Percentiles rank a stretch among this genome's conserved stretches.
phyloP scores from a whole-genome alignment of 208 protist species.

The Vickermania ingenoplastis region DNA sequence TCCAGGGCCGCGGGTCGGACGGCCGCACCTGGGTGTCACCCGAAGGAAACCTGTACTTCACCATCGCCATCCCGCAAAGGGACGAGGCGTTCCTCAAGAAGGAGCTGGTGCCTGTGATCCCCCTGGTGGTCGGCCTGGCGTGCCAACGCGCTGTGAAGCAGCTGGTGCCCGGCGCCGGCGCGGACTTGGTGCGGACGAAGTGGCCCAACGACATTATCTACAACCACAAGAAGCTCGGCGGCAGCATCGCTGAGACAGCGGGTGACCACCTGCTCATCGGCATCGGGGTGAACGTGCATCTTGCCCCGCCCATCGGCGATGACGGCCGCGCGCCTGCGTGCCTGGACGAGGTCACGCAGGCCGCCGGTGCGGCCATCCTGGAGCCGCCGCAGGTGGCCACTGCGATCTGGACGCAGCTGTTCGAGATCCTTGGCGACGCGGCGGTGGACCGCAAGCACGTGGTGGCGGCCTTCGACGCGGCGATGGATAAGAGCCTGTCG shows the following conservation, averaged over 20 bases:
- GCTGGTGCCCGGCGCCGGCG: constrained; percentile 13
- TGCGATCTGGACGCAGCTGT: constrained; percentile 28
- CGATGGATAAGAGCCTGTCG: constrained; percentile 31
- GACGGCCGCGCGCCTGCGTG: constrained; percentile 26
- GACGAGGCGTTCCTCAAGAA: constrained; percentile 8
- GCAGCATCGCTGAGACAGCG: constrained; percentile 38
- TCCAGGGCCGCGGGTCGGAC: constrained; percentile 35
- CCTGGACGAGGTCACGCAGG: constrained; percentile 22
- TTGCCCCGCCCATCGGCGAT: constrained; percentile 36
- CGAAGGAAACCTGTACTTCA: constrained; percentile 68
- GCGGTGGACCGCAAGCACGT: constrained; percentile 14
- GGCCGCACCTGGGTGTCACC: constrained; percentile 58
- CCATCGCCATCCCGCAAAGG: constrained; percentile 33
- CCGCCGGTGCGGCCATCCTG: constrained; percentile 1
- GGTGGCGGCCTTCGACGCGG: constrained; percentile 29
- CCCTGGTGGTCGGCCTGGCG: constrained; percentile 47
- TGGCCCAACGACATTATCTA: constrained; percentile 80
- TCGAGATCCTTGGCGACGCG: constrained; percentile 14
- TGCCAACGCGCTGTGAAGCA: constrained; percentile 26
- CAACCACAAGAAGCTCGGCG: constrained; percentile 48
- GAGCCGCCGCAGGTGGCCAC: constrained; percentile 23
- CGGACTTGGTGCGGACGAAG: constrained; percentile 28
- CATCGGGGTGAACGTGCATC: constrained; percentile 55
- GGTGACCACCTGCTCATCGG: constrained; percentile 34
- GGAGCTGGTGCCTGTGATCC: constrained; percentile 37